These are phyloP conservation scores for Euphorbia peplus DNA, from an alignment of 345 rosid species.

Conservation along the genomic window DNA sequence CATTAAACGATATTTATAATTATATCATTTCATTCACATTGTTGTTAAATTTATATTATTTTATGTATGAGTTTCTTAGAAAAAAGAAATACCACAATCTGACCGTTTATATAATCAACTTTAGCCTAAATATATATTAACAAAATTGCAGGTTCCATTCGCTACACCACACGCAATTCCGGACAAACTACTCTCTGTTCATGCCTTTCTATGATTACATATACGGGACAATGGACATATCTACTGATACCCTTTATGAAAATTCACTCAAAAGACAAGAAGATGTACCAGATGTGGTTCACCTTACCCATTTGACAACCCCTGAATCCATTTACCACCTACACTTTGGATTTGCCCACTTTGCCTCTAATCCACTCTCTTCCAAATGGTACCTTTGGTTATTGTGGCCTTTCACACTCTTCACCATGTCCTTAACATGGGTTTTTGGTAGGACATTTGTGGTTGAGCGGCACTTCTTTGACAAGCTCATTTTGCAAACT, in stretches of 20 bases:
- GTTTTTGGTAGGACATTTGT: constrained; percentile 23
- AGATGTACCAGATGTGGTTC: constrained; percentile 36
- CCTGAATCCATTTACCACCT: constrained; percentile 43
- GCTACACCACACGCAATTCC: constrained; percentile 62
- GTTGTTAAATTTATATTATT: too few species aligned
- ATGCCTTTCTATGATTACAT: constrained; percentile 57
- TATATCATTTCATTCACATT: too few species aligned
- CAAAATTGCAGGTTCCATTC: not conserved
- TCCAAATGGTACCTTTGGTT: constrained; percentile 16
- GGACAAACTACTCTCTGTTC: constrained; percentile 60
- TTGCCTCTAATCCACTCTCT: constrained; percentile 39
- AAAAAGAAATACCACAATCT: too few species aligned
- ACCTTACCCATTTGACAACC: constrained; percentile 45
- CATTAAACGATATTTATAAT: too few species aligned
- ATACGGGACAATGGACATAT: constrained; percentile 46
- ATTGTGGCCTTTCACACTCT: constrained; percentile 39
- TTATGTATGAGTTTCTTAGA: too few species aligned
- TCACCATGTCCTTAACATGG: constrained; percentile 23
- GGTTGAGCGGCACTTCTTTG: constrained; percentile 31
- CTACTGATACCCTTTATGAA: constrained; percentile 34
- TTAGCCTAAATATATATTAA: too few species aligned
- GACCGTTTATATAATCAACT: too few species aligned
- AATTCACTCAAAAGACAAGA: constrained; percentile 27
- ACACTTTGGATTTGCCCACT: constrained; percentile 38
- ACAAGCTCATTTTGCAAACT: constrained; percentile 34